These are phyloP conservation scores for Leccinum disarticulatum DNA, from an alignment of 768 basidiomycete species.

Conservation along the genomic window DNA sequence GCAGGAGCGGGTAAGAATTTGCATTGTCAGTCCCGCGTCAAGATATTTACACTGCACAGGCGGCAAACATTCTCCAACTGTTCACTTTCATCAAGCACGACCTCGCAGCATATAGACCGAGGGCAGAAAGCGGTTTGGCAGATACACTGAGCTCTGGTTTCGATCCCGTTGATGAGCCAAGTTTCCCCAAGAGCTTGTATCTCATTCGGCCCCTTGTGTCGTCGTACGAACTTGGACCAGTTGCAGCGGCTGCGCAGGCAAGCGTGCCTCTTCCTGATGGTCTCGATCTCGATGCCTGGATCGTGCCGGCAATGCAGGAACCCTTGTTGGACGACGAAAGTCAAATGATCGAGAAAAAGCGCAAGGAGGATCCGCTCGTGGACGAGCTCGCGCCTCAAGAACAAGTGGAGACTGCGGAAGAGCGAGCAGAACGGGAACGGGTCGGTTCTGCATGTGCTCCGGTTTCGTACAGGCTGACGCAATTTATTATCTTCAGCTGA, in stretches of 20 bases:
- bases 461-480: conserved; percentile 4
- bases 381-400: conserved; percentile 41
- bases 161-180: conserved; percentile 38
- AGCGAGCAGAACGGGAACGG: conserved; percentile 57
- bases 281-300: conserved; percentile 83
- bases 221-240: conserved; percentile 80
- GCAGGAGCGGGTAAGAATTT: conserved; percentile 76
- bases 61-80: conserved; percentile 76
- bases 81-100: conserved; percentile 78
- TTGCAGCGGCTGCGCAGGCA: conserved; percentile 76
- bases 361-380: conserved; percentile 20
- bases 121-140: conserved; percentile 35
- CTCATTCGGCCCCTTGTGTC: conserved; percentile 80
- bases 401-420: conserved; percentile 56
- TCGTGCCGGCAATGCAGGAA: conserved; percentile 60
- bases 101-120: conserved; percentile 54
- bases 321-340: conserved; percentile 30
- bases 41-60: conserved; percentile 43
- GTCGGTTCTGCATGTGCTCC: conserved; percentile 39
- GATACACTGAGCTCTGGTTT: conserved; percentile 40
- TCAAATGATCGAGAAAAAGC: conserved; percentile 44
- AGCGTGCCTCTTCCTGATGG: conserved; percentile 82
- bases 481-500: conserved; percentile 49
- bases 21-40: background rate
- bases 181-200: conserved; percentile 87